phyloP scores from a whole-genome alignment of 345 rosid genomes.

The Boechera stricta region DNA sequence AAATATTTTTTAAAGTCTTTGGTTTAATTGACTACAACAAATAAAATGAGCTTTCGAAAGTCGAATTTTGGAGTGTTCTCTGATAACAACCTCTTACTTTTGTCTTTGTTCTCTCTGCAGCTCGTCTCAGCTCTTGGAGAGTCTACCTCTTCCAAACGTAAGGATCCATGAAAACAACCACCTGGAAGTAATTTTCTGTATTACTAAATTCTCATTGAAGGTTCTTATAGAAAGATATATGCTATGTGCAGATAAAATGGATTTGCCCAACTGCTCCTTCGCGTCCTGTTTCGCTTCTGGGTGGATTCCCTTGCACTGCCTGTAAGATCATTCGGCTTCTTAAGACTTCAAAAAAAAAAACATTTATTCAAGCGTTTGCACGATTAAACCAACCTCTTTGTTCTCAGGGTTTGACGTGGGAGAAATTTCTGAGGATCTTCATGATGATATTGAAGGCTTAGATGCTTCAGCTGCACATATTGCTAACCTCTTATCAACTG shows the following conservation, averaged over 20 bases:
- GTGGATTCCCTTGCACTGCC: conserved; percentile 82
- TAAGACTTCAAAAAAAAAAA: conserved; percentile 24
- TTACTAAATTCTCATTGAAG: background rate
- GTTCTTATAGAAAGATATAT: conserved; percentile 24
- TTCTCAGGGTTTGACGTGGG: conserved; percentile 74
- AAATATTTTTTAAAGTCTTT: background rate
- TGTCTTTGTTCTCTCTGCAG: conserved; percentile 50
- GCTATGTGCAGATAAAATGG: conserved; percentile 68
- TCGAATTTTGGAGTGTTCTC: conserved; percentile 10
- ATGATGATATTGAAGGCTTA: conserved; percentile 74
- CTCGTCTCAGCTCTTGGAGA: conserved; percentile 73
- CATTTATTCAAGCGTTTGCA: background rate
- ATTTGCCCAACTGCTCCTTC: conserved; percentile 90
- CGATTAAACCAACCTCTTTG: conserved; percentile 2
- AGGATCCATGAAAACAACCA: conserved; percentile 33
- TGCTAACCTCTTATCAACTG: conserved; percentile 73
- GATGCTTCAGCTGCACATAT: conserved; percentile 86
- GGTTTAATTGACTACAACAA: background rate
- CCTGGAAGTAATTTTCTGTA: background rate
- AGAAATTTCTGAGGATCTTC: conserved; percentile 68
- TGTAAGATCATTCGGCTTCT: conserved; percentile 55
- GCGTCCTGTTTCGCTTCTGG: conserved; percentile 65
- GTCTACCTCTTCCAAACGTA: conserved; percentile 75
- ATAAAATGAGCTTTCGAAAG: conserved; percentile 10
- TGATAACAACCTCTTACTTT: conserved; percentile 7